Conservation (phyloP, 2,329 filamentous ascomycete genomes). For the Fusarium cyanostomum region DNA sequence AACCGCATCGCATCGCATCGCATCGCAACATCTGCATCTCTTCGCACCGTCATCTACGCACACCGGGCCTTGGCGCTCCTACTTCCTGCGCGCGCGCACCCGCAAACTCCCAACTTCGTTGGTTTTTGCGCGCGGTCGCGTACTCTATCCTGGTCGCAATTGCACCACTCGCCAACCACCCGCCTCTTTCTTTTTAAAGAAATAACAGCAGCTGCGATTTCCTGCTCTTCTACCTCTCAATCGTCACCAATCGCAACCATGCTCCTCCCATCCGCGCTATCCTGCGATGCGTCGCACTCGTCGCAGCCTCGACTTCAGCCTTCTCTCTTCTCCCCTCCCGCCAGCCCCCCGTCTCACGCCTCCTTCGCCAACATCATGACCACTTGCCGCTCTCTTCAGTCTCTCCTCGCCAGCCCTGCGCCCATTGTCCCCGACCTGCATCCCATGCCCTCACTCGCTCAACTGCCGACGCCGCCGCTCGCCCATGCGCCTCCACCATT, state of each 20-base stretch:
- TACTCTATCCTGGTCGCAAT: conserved; percentile 33
- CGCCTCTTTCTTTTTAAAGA: conserved; percentile 8
- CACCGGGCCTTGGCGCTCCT: neutral
- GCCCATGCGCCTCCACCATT: conserved; percentile 60
- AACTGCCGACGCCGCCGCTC: conserved; percentile 66
- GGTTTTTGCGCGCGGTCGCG: conserved; percentile 31
- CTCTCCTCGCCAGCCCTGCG: conserved; percentile 59
- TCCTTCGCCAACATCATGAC: conserved; percentile 65
- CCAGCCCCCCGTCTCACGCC: conserved; percentile 61
- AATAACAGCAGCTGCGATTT: conserved; percentile 15
- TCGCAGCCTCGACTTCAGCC: conserved; percentile 55
- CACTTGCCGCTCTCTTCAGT: conserved; percentile 69
- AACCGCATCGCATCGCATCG: conserved; percentile 6
- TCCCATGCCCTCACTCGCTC: conserved; percentile 40
- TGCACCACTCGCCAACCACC: conserved; percentile 38
- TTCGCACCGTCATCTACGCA: neutral
- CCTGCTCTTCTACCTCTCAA: neutral
- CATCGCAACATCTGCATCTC: conserved; percentile 5
- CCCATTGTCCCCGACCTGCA: conserved; percentile 50
- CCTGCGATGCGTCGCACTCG: conserved; percentile 64
- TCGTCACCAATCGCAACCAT: conserved; percentile 50
- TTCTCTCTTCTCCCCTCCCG: conserved; percentile 67
- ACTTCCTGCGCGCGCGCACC: conserved; percentile 2
- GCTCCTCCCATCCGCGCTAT: conserved; percentile 67
- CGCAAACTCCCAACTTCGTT: conserved; percentile 2